Percentiles rank a stretch among this genome's conserved stretches.
Conservation (phyloP, 345 rosid genomes). For the Erodium maritimum region DNA sequence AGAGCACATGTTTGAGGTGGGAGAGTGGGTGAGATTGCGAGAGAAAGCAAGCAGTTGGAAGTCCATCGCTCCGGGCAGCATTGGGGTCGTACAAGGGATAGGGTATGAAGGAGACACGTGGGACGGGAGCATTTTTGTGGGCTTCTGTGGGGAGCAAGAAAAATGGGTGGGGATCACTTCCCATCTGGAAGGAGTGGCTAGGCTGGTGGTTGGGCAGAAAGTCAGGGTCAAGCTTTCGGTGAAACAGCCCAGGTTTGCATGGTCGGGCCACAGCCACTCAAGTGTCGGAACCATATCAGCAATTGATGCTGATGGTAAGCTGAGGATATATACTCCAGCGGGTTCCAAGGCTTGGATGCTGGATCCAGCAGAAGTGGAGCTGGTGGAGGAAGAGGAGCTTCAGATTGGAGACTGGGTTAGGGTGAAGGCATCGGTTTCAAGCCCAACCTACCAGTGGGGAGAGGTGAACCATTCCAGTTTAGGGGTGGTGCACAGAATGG, state of each 20-base stretch:
- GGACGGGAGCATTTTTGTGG: conserved; percentile 66
- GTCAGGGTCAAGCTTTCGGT: conserved; percentile 61
- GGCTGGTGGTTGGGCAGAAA: conserved; percentile 60
- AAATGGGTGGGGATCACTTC: conserved; percentile 73
- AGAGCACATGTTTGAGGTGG: conserved; percentile 68
- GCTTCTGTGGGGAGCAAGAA: conserved; percentile 91
- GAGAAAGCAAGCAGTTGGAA: conserved; percentile 61
- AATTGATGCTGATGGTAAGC: conserved; percentile 88
- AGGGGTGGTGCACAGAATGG: conserved; percentile 85
- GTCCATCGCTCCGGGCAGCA: conserved; percentile 62
- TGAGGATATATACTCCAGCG: conserved; percentile 80
- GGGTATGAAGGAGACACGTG: conserved; percentile 72
- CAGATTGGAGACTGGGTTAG: conserved; percentile 81
- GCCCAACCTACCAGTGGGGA: conserved; percentile 91
- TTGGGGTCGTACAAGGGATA: conserved; percentile 82
- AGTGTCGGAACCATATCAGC: conserved; percentile 76
- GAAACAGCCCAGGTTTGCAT: conserved; percentile 88
- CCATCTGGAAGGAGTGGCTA: conserved; percentile 55
- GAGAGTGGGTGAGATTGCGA: conserved; percentile 81
- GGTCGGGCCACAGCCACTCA: conserved; percentile 85
- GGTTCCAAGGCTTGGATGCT: conserved; percentile 97
- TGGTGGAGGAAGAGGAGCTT: conserved; percentile 72
- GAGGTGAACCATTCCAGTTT: conserved; percentile 83
- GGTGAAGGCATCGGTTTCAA: conserved; percentile 50
- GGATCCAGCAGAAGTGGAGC: conserved; percentile 81